Conservation (phyloP, 768 basidiomycete species). For the Russula abietina region DNA sequence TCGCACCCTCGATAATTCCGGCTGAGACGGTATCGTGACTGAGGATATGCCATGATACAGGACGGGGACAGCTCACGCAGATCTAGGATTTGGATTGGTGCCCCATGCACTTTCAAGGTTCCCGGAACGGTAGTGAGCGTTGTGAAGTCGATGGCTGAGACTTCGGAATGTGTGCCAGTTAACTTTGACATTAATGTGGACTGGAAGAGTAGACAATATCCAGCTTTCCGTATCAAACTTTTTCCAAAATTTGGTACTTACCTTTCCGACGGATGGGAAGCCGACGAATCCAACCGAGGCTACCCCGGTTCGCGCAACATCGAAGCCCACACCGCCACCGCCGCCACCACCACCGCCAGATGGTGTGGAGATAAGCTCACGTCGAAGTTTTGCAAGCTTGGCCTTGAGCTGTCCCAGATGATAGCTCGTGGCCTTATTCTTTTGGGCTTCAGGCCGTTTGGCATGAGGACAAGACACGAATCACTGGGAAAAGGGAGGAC, state of each 20-base stretch:
- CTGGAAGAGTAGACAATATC: slow-evolving; percentile 34
- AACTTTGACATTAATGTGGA: slow-evolving; percentile 93
- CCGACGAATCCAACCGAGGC: slow-evolving; percentile 93
- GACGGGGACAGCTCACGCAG: slow-evolving; percentile 51
- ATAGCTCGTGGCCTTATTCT: slow-evolving; percentile 94
- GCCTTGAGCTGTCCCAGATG: slow-evolving; percentile 96
- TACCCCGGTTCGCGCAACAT: slow-evolving; percentile 96
- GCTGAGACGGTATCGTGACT: slow-evolving; percentile 40
- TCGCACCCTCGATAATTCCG: slow-evolving; percentile 97
- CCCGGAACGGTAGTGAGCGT: slow-evolving; percentile 94
- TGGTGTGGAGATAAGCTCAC: slow-evolving; percentile 82
- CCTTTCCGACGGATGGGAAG: slow-evolving; percentile 95
- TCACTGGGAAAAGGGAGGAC: slow-evolving; percentile 26
- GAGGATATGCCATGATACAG: background rate
- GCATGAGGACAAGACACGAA: slow-evolving; percentile 19
- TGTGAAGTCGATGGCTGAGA: slow-evolving; percentile 95
- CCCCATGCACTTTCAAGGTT: slow-evolving; percentile 90
- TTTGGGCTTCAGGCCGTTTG: slow-evolving; percentile 59
- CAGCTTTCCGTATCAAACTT: slow-evolving; percentile 8
- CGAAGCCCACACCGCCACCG: slow-evolving; percentile 84
- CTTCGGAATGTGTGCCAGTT: slow-evolving; percentile 94
- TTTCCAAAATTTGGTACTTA: slow-evolving; percentile 27
- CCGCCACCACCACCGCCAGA: slow-evolving; percentile 80
- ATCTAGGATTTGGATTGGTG: slow-evolving; percentile 92
- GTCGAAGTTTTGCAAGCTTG: slow-evolving; percentile 92